A percentile compares a stretch with the other conserved stretches of the same genome.
phyloP scores from a whole-genome alignment of 768 basidiomycete species.

The Boletus edulis region DNA sequence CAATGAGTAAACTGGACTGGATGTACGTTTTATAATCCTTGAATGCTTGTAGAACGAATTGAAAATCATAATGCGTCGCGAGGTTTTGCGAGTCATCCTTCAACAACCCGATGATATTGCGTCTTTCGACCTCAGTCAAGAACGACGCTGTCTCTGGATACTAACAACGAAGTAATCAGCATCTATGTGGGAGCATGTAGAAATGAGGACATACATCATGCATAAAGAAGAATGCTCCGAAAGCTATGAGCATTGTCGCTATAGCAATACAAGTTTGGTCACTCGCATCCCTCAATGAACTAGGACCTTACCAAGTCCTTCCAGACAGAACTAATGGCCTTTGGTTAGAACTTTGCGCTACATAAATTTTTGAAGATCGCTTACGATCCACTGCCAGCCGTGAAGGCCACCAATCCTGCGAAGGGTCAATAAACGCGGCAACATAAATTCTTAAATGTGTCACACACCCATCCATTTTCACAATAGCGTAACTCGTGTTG shows the following conservation, averaged over 20 bases:
- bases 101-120: neutral
- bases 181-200: neutral
- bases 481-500: constrained; percentile 33
- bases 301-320: constrained; percentile 24
- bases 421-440: neutral
- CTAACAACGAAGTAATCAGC: neutral
- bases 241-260: neutral
- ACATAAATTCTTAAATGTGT: constrained; percentile 9
- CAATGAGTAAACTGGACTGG: too few relatives aligned
- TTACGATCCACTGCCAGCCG: constrained; percentile 41
- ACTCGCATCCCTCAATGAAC: neutral
- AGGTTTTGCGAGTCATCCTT: neutral
- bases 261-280: neutral
- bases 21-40: too few relatives aligned
- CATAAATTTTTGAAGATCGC: constrained; percentile 1
- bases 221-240: neutral
- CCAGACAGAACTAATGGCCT: constrained; percentile 28
- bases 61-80: neutral
- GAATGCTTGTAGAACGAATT: neutral
- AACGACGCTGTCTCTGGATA: neutral
- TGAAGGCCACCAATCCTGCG: constrained; percentile 28
- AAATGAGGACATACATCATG: neutral
- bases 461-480: constrained; percentile 33
- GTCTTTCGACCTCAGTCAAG: neutral
- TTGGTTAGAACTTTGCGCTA: neutral